Conservation (phyloP, 139 green algal species). For the Chlamydomonas eustigma region DNA sequence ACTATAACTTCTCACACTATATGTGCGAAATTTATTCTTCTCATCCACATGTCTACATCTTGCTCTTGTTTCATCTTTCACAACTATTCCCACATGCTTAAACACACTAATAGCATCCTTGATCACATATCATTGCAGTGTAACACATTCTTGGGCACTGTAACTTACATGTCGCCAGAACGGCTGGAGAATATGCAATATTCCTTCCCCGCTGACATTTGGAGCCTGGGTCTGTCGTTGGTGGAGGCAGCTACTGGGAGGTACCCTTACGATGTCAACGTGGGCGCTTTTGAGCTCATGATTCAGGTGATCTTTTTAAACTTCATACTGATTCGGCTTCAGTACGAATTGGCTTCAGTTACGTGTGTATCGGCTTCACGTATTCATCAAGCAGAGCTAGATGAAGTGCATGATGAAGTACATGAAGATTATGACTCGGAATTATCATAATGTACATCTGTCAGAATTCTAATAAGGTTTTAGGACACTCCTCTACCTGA, state of each 20-base stretch:
- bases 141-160: conserved; percentile 85
- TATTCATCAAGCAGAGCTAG: no score
- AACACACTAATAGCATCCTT: not conserved
- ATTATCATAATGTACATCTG: no score
- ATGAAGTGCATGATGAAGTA: no score
- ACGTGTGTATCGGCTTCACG: no score
- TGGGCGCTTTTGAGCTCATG: conserved; percentile 74
- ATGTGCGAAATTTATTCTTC: no score
- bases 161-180: conserved; percentile 98
- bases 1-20: no score
- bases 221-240: conserved; percentile 83
- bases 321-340: conserved; percentile 4
- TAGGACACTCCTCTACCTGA: no score
- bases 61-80: no score
- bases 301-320: conserved; percentile 45
- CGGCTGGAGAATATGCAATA: conserved; percentile 83
- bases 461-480: no score
- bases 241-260: conserved; percentile 82
- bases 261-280: conserved; percentile 84
- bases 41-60: no score
- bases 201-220: conserved; percentile 77
- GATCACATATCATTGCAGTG: conserved; percentile 44
- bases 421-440: no score
- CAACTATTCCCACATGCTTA: no score
- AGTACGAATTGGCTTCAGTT: not conserved